Base-by-base conservation (phyloP, 75 land plant genomes). In the Picea glauca region DNA sequence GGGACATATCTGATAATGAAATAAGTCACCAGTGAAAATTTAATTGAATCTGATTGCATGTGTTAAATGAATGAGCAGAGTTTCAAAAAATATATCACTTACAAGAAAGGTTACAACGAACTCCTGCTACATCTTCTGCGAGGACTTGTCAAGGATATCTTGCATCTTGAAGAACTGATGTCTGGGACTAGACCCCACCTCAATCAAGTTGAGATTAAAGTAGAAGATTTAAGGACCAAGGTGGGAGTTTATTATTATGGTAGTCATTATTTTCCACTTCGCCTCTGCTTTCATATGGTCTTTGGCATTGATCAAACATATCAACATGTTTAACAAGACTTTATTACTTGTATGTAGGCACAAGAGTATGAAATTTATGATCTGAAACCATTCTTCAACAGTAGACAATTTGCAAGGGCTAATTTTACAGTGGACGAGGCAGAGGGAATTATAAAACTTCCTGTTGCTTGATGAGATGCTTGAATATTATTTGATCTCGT, bases 21-120 rank as follows among this genome's bases (percentile, higher is more conserved):
- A 40, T 40, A 40, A 35, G 43, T 40, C 43, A 40, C 43, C 43
- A 4, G 43, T 40, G 7, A 7, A 8, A 6, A n/a, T 50, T 76
- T 38, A 33, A 38, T 56, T 79, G 12, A 6, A 75, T 20, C 77
- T 75, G 31, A 15, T 61, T 20, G 62, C 5, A 5, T 68, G 72
- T 38, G 33, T 32, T 20, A 4, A 4, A 68, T 68, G 18, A 6
- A 5, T 68, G 17, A 18, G 79, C 90, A 96, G 99, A 92, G 92
- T 76, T 96, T 96, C 78, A 91, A 83, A 85, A 92, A 94, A 78
- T 96, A 94, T 80, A 94, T 94, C 89, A 96, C 92, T 30, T 96
- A 89, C 87, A 96, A 94, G 84, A 91, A 88, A 77, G 99, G 94
- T 54, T 94, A 85, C 91, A 96, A 96, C 77, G 93, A 86, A 32